Conservation (phyloP, 228 moss, liverwort and hornwort genomes). For the Sphagnum fallax region DNA sequence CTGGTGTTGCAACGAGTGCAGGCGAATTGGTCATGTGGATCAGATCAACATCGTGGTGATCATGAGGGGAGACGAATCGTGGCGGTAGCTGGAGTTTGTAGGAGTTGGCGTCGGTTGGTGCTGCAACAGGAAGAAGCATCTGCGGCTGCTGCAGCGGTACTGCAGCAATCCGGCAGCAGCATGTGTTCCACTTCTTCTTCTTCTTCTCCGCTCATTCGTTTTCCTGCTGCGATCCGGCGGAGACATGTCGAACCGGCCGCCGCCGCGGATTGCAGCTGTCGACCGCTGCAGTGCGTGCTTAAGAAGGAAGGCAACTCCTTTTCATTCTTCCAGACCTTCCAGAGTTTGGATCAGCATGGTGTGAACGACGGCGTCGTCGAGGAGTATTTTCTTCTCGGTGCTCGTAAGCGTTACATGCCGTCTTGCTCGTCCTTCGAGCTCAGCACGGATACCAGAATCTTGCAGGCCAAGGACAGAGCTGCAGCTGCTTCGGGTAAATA, state of each 20-base stretch:
- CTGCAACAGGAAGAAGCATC: not conserved
- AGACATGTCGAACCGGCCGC: constrained; percentile 24
- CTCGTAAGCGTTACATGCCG: constrained; percentile 37
- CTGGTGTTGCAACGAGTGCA: constrained; percentile 41
- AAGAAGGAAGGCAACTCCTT: constrained; percentile 40
- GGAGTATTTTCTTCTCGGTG: constrained; percentile 59
- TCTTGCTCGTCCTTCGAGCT: constrained; percentile 34
- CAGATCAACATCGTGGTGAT: constrained; percentile 19
- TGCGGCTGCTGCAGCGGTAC: no score
- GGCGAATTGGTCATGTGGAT: constrained; percentile 2
- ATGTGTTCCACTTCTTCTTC: constrained; percentile 6
- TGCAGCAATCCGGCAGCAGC: no score
- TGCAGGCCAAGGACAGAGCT: constrained; percentile 6
- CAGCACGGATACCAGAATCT: constrained; percentile 27
- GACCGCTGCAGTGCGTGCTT: constrained; percentile 49
- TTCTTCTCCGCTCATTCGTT: constrained; percentile 26
- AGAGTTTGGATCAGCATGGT: constrained; percentile 21
- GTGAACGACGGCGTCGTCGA: constrained; percentile 11
- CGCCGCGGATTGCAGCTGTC: constrained; percentile 6
- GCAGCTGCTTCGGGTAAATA: no score
- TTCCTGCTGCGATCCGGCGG: constrained; percentile 27
- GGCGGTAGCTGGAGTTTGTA: constrained; percentile 64
- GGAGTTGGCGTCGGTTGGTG: constrained; percentile 47
- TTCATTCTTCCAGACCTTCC: constrained; percentile 22
- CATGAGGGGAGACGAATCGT: constrained; percentile 65